Conservation (phyloP, 495 filamentous ascomycete species). For the Aspergillus heteromorphus region DNA sequence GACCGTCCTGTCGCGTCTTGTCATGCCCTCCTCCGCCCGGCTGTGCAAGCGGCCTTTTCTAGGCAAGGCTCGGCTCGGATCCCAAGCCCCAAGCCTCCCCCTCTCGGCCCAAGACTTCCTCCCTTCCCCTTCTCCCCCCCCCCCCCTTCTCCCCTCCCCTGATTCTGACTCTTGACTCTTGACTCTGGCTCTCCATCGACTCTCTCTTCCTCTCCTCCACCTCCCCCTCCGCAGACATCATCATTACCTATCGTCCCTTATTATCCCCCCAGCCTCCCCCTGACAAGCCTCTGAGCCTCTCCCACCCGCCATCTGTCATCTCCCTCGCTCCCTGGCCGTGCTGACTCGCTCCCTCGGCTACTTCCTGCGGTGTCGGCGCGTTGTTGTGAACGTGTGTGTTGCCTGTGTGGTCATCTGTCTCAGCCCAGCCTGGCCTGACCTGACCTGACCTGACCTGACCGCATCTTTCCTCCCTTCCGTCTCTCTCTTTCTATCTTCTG, state of each 20-base stretch:
- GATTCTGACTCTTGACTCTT: slow-evolving; percentile 4
- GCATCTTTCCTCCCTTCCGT: too few species aligned
- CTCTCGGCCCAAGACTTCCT: slow-evolving; percentile 27
- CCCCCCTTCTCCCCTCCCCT: slow-evolving; percentile 11
- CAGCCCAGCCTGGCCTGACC: too few species aligned
- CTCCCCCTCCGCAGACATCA: neutral
- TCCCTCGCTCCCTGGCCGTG: neutral
- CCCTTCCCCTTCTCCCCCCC: slow-evolving; percentile 16
- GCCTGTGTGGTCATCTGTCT: too few species aligned
- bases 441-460: too few species aligned
- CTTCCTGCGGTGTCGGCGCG: too few species aligned
- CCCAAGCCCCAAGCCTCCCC: slow-evolving; percentile 19
- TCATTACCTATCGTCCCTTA: too few species aligned
- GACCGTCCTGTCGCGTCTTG: slow-evolving; percentile 14
- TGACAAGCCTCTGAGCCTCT: too few species aligned
- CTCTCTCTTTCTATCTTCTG: neutral
- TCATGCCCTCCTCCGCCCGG: slow-evolving; percentile 29
- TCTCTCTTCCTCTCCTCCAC: slow-evolving; percentile 5
- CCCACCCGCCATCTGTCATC: neutral
- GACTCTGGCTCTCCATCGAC: neutral
- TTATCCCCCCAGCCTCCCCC: neutral
- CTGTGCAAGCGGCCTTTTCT: slow-evolving; percentile 35
- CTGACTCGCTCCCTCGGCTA: too few species aligned
- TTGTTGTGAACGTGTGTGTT: too few species aligned
- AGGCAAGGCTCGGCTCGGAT: slow-evolving; percentile 37